Base-by-base conservation (phyloP, 768 basidiomycete genomes). In the Russula brevipes region DNA sequence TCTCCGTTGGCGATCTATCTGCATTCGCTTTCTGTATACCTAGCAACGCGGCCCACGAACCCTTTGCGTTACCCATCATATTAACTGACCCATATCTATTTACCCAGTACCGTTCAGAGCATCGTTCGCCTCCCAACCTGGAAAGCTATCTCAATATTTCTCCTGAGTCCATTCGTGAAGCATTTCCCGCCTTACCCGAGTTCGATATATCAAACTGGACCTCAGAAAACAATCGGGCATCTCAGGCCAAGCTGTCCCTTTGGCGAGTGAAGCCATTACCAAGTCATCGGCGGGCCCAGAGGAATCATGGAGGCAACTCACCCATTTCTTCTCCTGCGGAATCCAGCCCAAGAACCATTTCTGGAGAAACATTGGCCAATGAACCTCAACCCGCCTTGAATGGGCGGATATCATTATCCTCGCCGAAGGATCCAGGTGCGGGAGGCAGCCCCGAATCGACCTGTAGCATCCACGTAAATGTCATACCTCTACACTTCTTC, bases 401-500 rank as follows among this genome's bases (percentile, higher is more conserved):
- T 5, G 68, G 68, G 10, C 59, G 60, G 35, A 9, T 71, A 8
- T 59, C 49, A 1, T 54, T 68, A 19, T 57, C 54, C n/a, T 64
- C 63, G 24, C 38, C 60, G 14, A 54, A 42, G 12, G 58, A 51
- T 17, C 42, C 60, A 19, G 42, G 38, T 17, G 38, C 14, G 16
- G 50, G 57, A 24, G 36, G n/a, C 6, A 16, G 24, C 2, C 44
- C 44, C 24, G 47, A 54, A 59, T 33, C 67, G 56, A 35, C 57
- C 36, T 44, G 57, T 38, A 54, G 54, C 5, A 54, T 84, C 38
- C 76, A 80, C 35, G 69, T 83, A n/a, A 70, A 71, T n/a, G 54
- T 83, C 8, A 76, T 77, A 10, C 88, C 93, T 10, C 68, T 95
- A 10, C 92, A 94, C 69, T 46, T 89, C n/a, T 91, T 92, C 69